A percentile compares a stretch with the other conserved stretches of the same genome.
These are phyloP conservation scores for Tuber indicum DNA, from an alignment of 495 filamentous ascomycete genomes.

Conservation along the genomic window DNA sequence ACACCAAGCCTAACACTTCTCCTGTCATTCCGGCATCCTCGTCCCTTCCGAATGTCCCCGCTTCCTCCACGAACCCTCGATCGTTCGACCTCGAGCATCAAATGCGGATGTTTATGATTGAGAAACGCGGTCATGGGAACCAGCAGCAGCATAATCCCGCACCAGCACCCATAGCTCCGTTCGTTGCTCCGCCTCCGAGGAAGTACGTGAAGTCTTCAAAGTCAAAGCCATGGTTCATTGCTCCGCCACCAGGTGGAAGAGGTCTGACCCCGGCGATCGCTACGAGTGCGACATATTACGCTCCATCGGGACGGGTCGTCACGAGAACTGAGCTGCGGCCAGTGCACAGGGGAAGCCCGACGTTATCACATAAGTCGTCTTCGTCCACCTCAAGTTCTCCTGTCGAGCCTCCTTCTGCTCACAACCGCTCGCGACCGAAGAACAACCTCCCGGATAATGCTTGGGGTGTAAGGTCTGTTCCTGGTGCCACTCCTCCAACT, in stretches of 20 bases:
- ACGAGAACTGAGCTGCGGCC: slow-evolving; percentile 13
- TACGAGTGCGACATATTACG: background rate
- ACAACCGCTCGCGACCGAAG: background rate
- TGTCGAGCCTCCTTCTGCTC: background rate
- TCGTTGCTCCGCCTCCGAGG: slow-evolving; percentile 1
- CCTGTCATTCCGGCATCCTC: background rate
- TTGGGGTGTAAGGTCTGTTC: background rate
- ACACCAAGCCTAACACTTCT: background rate
- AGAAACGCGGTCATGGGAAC: slow-evolving; percentile 24
- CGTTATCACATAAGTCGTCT: background rate
- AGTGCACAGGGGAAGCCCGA: slow-evolving; percentile 7
- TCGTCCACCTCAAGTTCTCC: slow-evolving; percentile 1
- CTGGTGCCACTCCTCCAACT: background rate
- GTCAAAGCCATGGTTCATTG: slow-evolving; percentile 9
- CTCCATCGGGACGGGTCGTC: slow-evolving; percentile 1
- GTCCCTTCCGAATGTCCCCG: background rate
- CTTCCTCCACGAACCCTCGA: background rate
- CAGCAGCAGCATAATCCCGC: slow-evolving; percentile 18
- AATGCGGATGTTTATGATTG: slow-evolving; percentile 30
- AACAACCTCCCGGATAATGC: background rate
- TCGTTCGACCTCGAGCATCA: slow-evolving; percentile 25
- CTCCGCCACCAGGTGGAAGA: slow-evolving; percentile 1
- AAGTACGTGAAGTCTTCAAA: slow-evolving; percentile 9
- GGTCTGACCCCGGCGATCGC: slow-evolving; percentile 6
- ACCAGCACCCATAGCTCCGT: background rate